phyloP scores from a whole-genome alignment of 2,329 filamentous ascomycete species.

The Colletotrichum spinosum region DNA sequence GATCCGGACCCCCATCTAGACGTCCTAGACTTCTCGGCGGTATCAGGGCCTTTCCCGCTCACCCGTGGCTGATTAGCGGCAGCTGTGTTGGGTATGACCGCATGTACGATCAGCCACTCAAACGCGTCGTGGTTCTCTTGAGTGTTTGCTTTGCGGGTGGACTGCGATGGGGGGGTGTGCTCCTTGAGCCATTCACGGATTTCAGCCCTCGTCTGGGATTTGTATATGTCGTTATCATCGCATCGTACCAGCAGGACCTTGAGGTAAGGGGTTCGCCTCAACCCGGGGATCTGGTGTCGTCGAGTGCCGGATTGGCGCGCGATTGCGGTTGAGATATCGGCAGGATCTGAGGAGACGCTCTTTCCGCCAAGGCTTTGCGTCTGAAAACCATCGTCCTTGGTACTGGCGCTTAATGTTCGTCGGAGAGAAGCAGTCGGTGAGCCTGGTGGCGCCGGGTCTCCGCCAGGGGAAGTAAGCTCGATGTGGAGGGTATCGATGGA shows the following conservation, averaged over 20 bases:
- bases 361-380: constrained; percentile 63
- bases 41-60: constrained; percentile 64
- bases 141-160: constrained; percentile 68
- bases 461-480: constrained; percentile 78
- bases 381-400: constrained; percentile 70
- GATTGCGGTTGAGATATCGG: constrained; percentile 43
- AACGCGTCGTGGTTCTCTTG: constrained; percentile 96
- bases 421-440: constrained; percentile 43
- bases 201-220: constrained; percentile 79
- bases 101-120: constrained; percentile 94
- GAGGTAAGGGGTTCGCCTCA: constrained; percentile 92
- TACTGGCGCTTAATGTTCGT: constrained; percentile 47
- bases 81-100: constrained; percentile 87
- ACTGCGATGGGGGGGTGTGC: constrained; percentile 71
- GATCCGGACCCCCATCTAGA: constrained; percentile 84
- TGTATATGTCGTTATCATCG: constrained; percentile 96
- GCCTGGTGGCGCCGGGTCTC: constrained; percentile 51
- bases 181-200: constrained; percentile 92
- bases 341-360: constrained; percentile 50
- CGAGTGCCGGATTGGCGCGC: constrained; percentile 60
- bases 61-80: constrained; percentile 82
- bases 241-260: constrained; percentile 91
- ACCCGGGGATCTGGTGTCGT: constrained; percentile 93
- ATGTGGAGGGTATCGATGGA: constrained; percentile 95
- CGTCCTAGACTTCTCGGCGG: constrained; percentile 73